Conservation (phyloP, 768 basidiomycete species). For the Russula abietina region DNA sequence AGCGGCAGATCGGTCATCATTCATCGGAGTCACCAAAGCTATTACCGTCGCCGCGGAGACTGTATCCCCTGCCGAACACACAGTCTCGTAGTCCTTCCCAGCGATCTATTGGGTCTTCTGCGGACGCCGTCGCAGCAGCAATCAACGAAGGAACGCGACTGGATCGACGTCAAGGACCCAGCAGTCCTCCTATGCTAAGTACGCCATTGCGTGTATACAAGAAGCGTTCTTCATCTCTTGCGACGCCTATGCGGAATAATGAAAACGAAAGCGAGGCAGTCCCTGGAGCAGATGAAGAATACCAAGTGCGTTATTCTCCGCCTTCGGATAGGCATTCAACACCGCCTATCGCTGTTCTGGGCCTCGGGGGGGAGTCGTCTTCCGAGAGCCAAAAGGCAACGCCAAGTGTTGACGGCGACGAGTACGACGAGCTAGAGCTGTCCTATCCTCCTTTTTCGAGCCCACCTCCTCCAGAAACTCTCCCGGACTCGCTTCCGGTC, state of each 20-base stretch:
- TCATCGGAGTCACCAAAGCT: background rate
- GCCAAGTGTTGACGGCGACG: constrained; percentile 1
- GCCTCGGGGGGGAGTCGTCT: background rate
- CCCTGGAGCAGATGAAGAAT: background rate
- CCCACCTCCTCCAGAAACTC: background rate
- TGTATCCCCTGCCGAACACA: background rate
- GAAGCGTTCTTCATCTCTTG: background rate
- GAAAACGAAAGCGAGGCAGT: background rate
- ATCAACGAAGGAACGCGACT: constrained; percentile 11
- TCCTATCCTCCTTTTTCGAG: constrained; percentile 9
- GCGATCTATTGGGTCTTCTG: constrained; percentile 2
- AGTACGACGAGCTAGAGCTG: constrained; percentile 14
- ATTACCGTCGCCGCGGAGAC: background rate
- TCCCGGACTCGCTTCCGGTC: background rate
- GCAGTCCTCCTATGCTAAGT: background rate
- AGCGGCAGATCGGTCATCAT: background rate
- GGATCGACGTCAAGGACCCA: background rate
- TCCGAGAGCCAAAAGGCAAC: background rate
- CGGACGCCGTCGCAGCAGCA: constrained; percentile 16
- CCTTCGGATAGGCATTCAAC: background rate
- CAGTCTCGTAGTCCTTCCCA: background rate
- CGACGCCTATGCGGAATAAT: too few species aligned
- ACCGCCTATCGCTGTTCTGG: constrained; percentile 7
- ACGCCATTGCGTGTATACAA: constrained; percentile 13
- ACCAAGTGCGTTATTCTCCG: background rate